A percentile compares a stretch with the other conserved stretches of the same genome.
Evolutionary conservation across 345 rosid species (phyloP).

Genomic region (Gossypium sturtianum): DNA sequence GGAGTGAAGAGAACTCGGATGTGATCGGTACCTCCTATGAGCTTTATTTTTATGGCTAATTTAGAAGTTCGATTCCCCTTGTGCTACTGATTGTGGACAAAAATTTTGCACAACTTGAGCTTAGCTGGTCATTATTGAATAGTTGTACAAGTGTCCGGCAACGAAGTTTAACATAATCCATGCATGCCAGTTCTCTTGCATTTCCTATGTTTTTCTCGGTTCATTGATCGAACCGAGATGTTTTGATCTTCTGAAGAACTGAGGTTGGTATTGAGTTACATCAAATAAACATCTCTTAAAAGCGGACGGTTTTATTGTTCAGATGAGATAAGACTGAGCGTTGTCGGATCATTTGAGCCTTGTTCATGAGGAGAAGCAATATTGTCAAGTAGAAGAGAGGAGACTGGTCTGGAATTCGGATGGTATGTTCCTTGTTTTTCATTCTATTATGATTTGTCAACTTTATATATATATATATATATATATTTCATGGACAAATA

Average conservation of each 20-base stretch:
- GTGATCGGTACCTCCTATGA: slow-evolving; percentile 15
- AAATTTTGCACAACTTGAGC: neutral
- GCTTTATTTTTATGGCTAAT: slow-evolving; percentile 21
- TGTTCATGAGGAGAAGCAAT: neutral
- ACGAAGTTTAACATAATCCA: neutral
- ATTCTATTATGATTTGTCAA: neutral
- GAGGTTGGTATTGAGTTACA: neutral
- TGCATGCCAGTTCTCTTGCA: neutral
- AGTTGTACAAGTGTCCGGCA: neutral
- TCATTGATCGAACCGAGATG: neutral
- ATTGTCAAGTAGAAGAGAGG: neutral
- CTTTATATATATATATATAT: neutral
- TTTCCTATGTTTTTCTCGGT: neutral
- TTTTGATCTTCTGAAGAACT: neutral
- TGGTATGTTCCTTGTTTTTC: neutral
- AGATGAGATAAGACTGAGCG: neutral
- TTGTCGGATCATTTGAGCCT: neutral
- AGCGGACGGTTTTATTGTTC: neutral
- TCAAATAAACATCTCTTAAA: neutral
- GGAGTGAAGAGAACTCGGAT: neutral
- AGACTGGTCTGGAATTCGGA: neutral
- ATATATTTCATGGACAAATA: neutral
- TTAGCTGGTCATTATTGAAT: neutral
- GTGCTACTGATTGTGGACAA: neutral
- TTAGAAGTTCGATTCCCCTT: neutral